Percentiles rank a stretch among this genome's conserved stretches.
These are phyloP conservation scores for Cladosporium sp. DNA, from an alignment of 2,329 filamentous ascomycete genomes.

Conservation along the genomic window DNA sequence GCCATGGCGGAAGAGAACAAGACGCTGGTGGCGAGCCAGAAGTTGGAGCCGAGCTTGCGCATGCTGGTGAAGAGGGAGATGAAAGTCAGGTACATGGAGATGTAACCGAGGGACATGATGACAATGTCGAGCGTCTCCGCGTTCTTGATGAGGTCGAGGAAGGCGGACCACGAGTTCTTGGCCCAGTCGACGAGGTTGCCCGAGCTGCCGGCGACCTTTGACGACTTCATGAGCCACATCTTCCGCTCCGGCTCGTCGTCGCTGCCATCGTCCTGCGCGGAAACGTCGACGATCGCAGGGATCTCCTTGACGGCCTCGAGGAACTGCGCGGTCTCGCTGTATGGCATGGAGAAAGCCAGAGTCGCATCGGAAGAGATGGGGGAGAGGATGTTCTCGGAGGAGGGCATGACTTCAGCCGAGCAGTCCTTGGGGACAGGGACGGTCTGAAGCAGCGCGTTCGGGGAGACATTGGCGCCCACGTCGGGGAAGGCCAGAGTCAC, in stretches of 20 bases:
- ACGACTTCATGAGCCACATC: constrained; percentile 96
- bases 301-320: constrained; percentile 77
- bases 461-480: constrained; percentile 58
- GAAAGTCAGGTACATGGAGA: constrained; percentile 98
- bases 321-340: constrained; percentile 69
- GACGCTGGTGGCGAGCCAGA: constrained; percentile 90
- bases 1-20: constrained; percentile 90
- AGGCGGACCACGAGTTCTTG: constrained; percentile 77
- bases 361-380: constrained; percentile 82
- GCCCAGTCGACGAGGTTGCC: constrained; percentile 68
- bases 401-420: constrained; percentile 68
- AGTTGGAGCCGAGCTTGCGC: constrained; percentile 93
- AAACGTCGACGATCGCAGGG: constrained; percentile 55
- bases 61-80: constrained; percentile 98
- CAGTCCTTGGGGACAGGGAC: constrained; percentile 72
- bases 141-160: constrained; percentile 75
- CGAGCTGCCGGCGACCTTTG: constrained; percentile 58
- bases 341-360: constrained; percentile 77
- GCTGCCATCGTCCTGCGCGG: constrained; percentile 41
- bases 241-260: constrained; percentile 62
- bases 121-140: constrained; percentile 95
- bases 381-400: constrained; percentile 77
- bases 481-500: constrained; percentile 90
- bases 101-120: constrained; percentile 94
- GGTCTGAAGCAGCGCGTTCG: constrained; percentile 59